phyloP scores from a whole-genome alignment of 371 early-diverging fungal genomes.

The Saksenaea oblongispora region DNA sequence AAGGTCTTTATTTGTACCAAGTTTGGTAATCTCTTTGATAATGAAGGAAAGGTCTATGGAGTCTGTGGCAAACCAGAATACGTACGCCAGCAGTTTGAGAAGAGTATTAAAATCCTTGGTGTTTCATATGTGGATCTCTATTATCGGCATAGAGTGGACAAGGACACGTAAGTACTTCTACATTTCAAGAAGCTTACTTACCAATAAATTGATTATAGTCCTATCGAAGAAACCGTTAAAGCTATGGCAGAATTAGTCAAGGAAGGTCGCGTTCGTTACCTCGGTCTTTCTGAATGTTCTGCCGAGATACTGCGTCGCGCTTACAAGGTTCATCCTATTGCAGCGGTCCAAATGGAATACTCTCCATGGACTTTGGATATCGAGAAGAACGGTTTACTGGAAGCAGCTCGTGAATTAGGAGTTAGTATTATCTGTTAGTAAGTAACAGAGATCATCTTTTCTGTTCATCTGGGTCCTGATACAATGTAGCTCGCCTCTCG shows the following conservation, averaged over 20 bases:
- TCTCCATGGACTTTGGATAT: slow-evolving; percentile 53
- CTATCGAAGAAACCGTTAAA: slow-evolving; percentile 53
- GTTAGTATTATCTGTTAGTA: slow-evolving; percentile 54
- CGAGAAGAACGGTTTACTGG: slow-evolving; percentile 47
- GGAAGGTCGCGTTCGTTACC: slow-evolving; percentile 54
- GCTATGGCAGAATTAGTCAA: slow-evolving; percentile 62
- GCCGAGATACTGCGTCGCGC: slow-evolving; percentile 55
- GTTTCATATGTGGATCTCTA: slow-evolving; percentile 57
- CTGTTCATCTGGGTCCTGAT: neutral
- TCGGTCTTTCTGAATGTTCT: slow-evolving; percentile 61
- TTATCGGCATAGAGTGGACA: slow-evolving; percentile 56
- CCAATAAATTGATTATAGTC: neutral
- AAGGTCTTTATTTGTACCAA: slow-evolving; percentile 57
- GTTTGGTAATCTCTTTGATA: slow-evolving; percentile 29
- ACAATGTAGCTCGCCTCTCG: slow-evolving; percentile 36
- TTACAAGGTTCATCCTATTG: slow-evolving; percentile 64
- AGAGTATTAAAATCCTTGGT: slow-evolving; percentile 46
- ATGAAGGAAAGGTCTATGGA: slow-evolving; percentile 12
- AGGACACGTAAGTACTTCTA: slow-evolving; percentile 15
- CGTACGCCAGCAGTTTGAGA: slow-evolving; percentile 44
- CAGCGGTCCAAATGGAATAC: slow-evolving; percentile 59
- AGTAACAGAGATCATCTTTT: neutral
- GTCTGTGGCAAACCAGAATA: slow-evolving; percentile 46
- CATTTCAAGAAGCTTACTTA: neutral
- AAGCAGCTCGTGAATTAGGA: slow-evolving; percentile 55